phyloP scores from a whole-genome alignment of 768 basidiomycete genomes.

The Lentinus tigrinus region DNA sequence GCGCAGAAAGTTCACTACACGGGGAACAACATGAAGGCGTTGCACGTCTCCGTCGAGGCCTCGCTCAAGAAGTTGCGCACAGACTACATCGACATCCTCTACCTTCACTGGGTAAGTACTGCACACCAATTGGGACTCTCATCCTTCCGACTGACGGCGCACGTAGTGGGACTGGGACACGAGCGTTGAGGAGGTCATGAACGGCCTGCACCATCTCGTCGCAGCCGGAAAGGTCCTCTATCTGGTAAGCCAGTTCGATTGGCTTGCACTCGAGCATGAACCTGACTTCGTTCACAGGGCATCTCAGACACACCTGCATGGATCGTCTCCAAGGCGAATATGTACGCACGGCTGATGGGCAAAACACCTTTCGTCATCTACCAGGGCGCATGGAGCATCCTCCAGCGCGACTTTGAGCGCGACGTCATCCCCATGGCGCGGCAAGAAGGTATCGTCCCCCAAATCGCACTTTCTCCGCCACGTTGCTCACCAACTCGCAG shows the following conservation, averaged over 20 bases:
- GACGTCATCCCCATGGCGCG: constrained; percentile 39
- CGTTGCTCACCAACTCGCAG: constrained; percentile 1
- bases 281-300: constrained; percentile 8
- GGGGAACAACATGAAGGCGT: constrained; percentile 40
- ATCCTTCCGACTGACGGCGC: constrained; percentile 38
- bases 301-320: constrained; percentile 35
- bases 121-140: constrained; percentile 41
- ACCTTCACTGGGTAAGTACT: constrained; percentile 35
- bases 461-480: not conserved
- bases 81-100: constrained; percentile 45
- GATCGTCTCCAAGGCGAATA: constrained; percentile 37
- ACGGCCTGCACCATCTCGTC: constrained; percentile 51
- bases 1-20: constrained; percentile 26
- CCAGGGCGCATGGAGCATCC: constrained; percentile 36
- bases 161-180: constrained; percentile 55
- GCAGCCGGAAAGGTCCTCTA: constrained; percentile 45
- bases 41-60: constrained; percentile 33
- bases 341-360: constrained; percentile 38
- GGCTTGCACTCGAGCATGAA: not conserved
- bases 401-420: constrained; percentile 38
- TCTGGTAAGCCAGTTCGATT: constrained; percentile 16
- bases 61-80: constrained; percentile 45
- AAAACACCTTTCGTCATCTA: constrained; percentile 36
- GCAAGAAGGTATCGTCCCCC: constrained; percentile 23
- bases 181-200: constrained; percentile 56